These are phyloP conservation scores for Cordyceps cateniannulata DNA, from an alignment of 2,329 filamentous ascomycete genomes.

Conservation along the genomic window DNA sequence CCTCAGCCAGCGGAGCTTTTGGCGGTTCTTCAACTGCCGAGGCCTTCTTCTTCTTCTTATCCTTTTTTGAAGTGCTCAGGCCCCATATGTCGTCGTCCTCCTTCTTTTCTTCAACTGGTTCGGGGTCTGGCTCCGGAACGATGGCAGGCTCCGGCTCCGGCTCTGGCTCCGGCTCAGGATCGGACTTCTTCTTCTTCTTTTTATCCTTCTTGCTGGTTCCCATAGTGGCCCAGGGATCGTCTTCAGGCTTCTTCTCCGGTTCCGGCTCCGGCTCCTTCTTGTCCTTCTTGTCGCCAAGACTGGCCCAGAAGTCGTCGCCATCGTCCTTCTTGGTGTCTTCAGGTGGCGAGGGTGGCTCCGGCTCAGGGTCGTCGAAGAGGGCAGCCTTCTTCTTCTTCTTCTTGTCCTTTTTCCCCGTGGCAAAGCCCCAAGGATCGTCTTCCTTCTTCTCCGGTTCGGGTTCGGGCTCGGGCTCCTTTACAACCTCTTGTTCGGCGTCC, in stretches of 20 bases:
- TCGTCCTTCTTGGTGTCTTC: slow-evolving; percentile 17
- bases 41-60: slow-evolving; percentile 21
- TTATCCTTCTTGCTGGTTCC: slow-evolving; percentile 22
- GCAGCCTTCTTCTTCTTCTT: slow-evolving; percentile 17
- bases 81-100: slow-evolving; percentile 20
- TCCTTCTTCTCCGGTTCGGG: slow-evolving; percentile 23
- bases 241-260: slow-evolving; percentile 14
- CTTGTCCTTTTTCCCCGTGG: slow-evolving; percentile 18
- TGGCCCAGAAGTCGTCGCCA: slow-evolving; percentile 20
- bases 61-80: slow-evolving; percentile 15
- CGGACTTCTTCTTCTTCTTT: slow-evolving; percentile 27
- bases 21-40: slow-evolving; percentile 16
- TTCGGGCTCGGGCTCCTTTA: slow-evolving; percentile 16
- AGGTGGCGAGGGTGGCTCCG: neutral
- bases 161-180: slow-evolving; percentile 5
- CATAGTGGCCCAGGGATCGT: slow-evolving; percentile 19
- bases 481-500: slow-evolving; percentile 21
- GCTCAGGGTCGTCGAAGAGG: slow-evolving; percentile 18
- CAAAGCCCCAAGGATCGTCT: slow-evolving; percentile 24
- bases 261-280: slow-evolving; percentile 24
- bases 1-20: slow-evolving; percentile 17
- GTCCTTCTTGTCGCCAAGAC: slow-evolving; percentile 24
- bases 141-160: slow-evolving; percentile 17
- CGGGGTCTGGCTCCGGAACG: slow-evolving; percentile 14
- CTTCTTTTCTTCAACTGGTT: slow-evolving; percentile 18